Conservation (phyloP, 257 asterid species). For the Ajuga chamaepitys region DNA sequence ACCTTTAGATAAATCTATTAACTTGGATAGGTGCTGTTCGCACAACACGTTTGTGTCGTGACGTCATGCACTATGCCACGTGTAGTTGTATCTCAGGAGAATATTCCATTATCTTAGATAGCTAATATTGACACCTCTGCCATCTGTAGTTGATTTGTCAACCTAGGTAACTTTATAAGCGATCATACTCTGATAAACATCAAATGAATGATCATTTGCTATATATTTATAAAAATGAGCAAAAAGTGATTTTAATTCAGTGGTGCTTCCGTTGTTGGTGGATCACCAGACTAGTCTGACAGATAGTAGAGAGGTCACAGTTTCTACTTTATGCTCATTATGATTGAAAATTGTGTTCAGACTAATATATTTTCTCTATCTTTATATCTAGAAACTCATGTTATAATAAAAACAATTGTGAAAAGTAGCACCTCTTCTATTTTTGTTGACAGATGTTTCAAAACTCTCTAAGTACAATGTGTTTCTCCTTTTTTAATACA, state of each 20-base stretch:
- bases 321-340: neutral
- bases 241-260: neutral
- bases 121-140: too few species aligned
- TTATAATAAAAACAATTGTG: neutral
- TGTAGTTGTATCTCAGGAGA: too few species aligned
- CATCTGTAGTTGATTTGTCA: too few species aligned
- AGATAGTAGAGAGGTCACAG: neutral
- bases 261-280: neutral
- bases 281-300: neutral
- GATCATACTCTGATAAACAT: neutral
- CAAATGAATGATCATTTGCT: neutral
- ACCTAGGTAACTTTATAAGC: too few species aligned
- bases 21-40: too few species aligned
- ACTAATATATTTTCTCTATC: neutral
- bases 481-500: neutral
- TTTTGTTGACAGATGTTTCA: neutral
- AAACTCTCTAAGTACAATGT: neutral
- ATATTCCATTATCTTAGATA: too few species aligned
- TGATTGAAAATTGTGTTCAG: neutral
- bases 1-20: too few species aligned
- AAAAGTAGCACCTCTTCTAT: neutral
- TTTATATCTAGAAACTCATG: neutral
- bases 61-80: too few species aligned
- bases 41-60: too few species aligned
- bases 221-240: neutral